Percentiles rank a stretch among this genome's conserved stretches.
Evolutionary conservation across 768 basidiomycete genomes (phyloP).

Genomic region (Leccinellum rugosiceps): DNA sequence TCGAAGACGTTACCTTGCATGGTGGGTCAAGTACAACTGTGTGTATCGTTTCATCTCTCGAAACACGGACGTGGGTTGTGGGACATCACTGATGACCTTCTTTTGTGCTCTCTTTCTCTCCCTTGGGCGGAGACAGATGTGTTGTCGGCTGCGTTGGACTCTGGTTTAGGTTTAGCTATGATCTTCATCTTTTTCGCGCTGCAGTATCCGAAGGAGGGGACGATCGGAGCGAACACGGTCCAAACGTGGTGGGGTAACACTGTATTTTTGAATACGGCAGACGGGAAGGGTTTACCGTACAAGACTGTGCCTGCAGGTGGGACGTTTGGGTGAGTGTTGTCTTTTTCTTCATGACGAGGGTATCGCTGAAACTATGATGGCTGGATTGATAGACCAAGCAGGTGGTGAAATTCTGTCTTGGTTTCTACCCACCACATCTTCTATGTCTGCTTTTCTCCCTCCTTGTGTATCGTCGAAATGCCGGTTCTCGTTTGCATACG

Average conservation of each 20-base stretch:
- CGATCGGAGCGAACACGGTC: conserved; percentile 51
- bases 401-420: conserved; percentile 5
- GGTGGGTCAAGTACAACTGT: conserved; percentile 64
- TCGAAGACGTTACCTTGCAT: conserved; percentile 56
- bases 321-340: conserved; percentile 28
- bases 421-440: background rate
- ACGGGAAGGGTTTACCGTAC: conserved; percentile 11
- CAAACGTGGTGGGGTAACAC: conserved; percentile 74
- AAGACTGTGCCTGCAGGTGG: conserved; percentile 11
- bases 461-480: conserved; percentile 34
- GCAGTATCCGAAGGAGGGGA: conserved; percentile 61
- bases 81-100: conserved; percentile 14
- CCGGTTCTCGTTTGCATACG: background rate
- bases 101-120: background rate
- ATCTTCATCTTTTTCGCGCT: conserved; percentile 58
- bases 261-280: conserved; percentile 26
- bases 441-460: conserved; percentile 37
- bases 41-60: background rate
- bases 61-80: background rate
- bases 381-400: conserved; percentile 4
- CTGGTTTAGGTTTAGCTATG: conserved; percentile 56
- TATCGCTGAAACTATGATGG: background rate
- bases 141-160: conserved; percentile 69
- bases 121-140: conserved; percentile 40
- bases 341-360: background rate